These are phyloP conservation scores for Setaria italica DNA, from an alignment of 202 grass and related monocot species.

Conservation along the genomic window DNA sequence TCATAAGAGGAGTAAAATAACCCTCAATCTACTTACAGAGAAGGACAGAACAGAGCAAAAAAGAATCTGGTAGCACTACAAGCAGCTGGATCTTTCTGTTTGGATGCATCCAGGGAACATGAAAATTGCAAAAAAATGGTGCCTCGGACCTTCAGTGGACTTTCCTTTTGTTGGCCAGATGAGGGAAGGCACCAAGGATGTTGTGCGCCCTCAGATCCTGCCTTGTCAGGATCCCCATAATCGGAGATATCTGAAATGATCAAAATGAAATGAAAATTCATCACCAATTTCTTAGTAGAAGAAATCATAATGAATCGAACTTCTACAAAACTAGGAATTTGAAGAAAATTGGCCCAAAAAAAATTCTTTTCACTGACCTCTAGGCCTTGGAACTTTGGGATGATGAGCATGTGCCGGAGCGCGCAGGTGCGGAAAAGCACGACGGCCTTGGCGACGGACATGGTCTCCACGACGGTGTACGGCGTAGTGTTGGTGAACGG, in stretches of 20 bases:
- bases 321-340: too few species aligned
- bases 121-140: slow-evolving; percentile 47
- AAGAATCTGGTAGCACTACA: slow-evolving; percentile 16
- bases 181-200: slow-evolving; percentile 75
- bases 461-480: slow-evolving; percentile 94
- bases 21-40: slow-evolving; percentile 43
- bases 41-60: not conserved
- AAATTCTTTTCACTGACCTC: slow-evolving; percentile 50
- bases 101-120: not conserved
- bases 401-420: slow-evolving; percentile 88
- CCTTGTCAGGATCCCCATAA: slow-evolving; percentile 91
- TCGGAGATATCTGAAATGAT: slow-evolving; percentile 67
- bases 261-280: not conserved
- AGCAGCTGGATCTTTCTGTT: slow-evolving; percentile 16
- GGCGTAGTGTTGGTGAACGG: slow-evolving; percentile 91
- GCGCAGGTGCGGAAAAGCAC: slow-evolving; percentile 83
- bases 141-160: slow-evolving; percentile 12
- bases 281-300: too few species aligned
- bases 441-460: slow-evolving; percentile 91
- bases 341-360: not conserved
- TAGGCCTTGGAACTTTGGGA: slow-evolving; percentile 84
- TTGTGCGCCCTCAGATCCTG: slow-evolving; percentile 88
- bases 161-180: slow-evolving; percentile 57
- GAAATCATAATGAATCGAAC: too few species aligned
- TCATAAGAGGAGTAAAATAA: slow-evolving; percentile 21